Evolutionary conservation across 192 early-diverging fungal species (phyloP).

Genomic region (Mortierella antarctica): DNA sequence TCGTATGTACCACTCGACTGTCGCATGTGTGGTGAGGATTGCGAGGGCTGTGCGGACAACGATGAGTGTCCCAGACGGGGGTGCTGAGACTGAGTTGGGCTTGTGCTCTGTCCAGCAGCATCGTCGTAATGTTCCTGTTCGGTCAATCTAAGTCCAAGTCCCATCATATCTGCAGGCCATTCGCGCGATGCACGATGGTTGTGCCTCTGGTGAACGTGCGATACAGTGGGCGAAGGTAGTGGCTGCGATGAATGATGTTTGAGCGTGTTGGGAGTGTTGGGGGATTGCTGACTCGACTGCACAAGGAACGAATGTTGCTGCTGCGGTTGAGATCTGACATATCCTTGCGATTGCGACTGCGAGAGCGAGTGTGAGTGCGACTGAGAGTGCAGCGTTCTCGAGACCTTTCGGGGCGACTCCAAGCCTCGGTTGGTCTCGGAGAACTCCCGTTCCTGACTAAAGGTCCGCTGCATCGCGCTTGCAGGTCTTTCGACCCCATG

Average conservation of each 20-base stretch:
- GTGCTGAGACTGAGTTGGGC: no score
- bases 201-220: no score
- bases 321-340: constrained; percentile 1
- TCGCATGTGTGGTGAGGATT: no score
- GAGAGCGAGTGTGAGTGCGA: neutral
- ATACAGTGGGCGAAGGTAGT: neutral
- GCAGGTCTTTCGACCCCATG: constrained; percentile 39
- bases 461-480: constrained; percentile 39
- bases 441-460: constrained; percentile 34
- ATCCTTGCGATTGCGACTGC: neutral
- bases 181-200: neutral
- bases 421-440: constrained; percentile 15
- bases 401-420: constrained; percentile 29
- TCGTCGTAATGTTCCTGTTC: neutral
- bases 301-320: constrained; percentile 24
- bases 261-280: neutral
- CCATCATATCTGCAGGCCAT: constrained; percentile 2
- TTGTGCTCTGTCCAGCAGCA: neutral
- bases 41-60: no score
- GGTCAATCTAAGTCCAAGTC: neutral
- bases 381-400: constrained; percentile 1
- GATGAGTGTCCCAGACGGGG: no score
- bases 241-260: constrained; percentile 16
- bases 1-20: no score
- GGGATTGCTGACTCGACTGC: constrained; percentile 21